Conservation (phyloP, 257 asterid species). For the Solanum corneliomulleri region DNA sequence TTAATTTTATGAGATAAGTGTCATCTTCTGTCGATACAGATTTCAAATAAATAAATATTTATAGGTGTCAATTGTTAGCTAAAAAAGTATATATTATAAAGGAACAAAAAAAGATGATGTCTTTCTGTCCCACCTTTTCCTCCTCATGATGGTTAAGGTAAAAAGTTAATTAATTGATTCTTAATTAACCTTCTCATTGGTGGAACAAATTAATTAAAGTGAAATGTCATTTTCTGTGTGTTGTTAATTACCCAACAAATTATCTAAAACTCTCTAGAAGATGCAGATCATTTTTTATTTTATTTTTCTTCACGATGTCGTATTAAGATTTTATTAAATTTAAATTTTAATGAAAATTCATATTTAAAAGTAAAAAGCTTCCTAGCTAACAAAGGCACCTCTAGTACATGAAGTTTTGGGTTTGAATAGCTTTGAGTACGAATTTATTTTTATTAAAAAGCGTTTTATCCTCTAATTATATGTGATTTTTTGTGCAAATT, state of each 20-base stretch:
- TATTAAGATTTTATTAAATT: not conserved
- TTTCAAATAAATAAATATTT: not conserved
- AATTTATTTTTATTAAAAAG: too few species aligned
- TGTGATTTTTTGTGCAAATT: accelerated
- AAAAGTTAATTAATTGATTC: not conserved
- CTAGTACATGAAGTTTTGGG: too few species aligned
- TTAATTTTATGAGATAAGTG: not conserved
- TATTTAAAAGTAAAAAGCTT: not conserved
- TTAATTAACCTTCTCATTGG: not conserved
- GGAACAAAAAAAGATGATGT: not conserved
- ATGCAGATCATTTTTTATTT: not conserved
- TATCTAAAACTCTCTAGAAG: not conserved
- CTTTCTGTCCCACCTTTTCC: not conserved
- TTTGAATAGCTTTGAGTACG: too few species aligned
- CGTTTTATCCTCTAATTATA: accelerated
- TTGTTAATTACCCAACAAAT: not conserved
- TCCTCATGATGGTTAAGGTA: not conserved
- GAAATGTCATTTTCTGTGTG: not conserved
- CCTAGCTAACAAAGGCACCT: not conserved
- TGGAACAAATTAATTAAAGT: not conserved
- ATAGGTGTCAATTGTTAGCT: not conserved
- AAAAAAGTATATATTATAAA: not conserved
- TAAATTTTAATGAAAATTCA: not conserved
- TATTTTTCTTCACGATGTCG: not conserved
- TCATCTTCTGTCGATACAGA: not conserved